Percentiles rank a stretch among this genome's conserved stretches.
phyloP scores from a whole-genome alignment of 768 basidiomycete species.

The Suillus brevipes region DNA sequence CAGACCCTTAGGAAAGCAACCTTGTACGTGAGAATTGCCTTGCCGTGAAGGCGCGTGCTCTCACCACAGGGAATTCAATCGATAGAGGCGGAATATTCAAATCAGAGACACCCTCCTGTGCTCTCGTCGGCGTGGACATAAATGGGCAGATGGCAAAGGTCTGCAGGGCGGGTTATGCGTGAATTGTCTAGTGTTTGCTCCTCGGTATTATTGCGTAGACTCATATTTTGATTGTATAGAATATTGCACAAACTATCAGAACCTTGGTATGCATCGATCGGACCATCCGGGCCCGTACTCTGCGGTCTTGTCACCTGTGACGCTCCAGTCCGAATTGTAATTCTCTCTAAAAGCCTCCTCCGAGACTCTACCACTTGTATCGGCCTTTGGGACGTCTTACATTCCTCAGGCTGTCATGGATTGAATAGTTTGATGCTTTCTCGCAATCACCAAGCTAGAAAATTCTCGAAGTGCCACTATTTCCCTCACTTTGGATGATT shows the following conservation, averaged over 20 bases:
- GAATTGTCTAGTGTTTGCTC: background rate
- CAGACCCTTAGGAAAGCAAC: background rate
- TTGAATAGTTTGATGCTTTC: background rate
- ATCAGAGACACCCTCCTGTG: background rate
- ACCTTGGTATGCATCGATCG: conserved; percentile 11
- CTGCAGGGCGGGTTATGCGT: background rate
- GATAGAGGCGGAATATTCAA: background rate
- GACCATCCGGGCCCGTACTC: background rate
- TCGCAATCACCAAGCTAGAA: background rate
- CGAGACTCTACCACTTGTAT: background rate
- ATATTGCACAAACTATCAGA: background rate
- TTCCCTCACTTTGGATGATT: background rate
- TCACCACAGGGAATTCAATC: background rate
- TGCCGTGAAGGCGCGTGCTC: background rate
- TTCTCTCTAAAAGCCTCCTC: background rate
- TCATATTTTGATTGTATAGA: background rate
- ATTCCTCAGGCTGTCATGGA: background rate
- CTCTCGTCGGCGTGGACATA: background rate
- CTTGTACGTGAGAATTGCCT: background rate
- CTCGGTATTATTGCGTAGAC: background rate
- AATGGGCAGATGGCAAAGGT: background rate
- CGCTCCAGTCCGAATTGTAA: conserved; percentile 2
- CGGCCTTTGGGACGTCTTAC: background rate
- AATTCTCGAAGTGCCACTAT: background rate
- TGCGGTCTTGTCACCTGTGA: background rate